Percentiles rank a stretch among this genome's conserved stretches.
These are phyloP conservation scores for Fusarium virguliforme DNA, from an alignment of 2,329 filamentous ascomycete species.

Conservation along the genomic window DNA sequence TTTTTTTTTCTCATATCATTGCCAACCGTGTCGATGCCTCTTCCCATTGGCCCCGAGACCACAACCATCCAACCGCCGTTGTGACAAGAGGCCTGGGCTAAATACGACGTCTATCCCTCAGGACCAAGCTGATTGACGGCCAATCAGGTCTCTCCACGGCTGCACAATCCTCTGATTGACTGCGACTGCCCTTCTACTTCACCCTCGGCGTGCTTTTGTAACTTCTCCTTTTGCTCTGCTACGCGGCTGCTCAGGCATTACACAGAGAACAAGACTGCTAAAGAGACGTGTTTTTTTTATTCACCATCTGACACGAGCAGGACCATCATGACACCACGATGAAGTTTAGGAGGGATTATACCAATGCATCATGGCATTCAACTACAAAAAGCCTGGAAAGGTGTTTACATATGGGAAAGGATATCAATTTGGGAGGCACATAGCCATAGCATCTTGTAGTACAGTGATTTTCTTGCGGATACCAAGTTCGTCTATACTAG, in stretches of 20 bases:
- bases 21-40: background rate
- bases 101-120: constrained; percentile 42
- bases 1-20: background rate
- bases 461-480: constrained; percentile 45
- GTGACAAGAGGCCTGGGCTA: constrained; percentile 40
- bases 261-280: constrained; percentile 23
- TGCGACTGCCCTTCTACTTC: constrained; percentile 35
- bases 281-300: constrained; percentile 24
- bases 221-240: constrained; percentile 41
- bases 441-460: constrained; percentile 31
- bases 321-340: constrained; percentile 26
- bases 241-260: constrained; percentile 23
- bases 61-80: constrained; percentile 18
- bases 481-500: constrained; percentile 39
- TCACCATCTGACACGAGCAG: constrained; percentile 38
- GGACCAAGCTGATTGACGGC: constrained; percentile 50
- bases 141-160: constrained; percentile 53
- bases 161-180: constrained; percentile 54
- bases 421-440: constrained; percentile 28
- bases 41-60: background rate
- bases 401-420: constrained; percentile 18
- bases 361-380: constrained; percentile 19
- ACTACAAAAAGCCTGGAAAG: constrained; percentile 14
- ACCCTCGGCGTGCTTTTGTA: constrained; percentile 38
- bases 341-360: background rate